Evolutionary conservation across 495 filamentous ascomycete species (phyloP).

Genomic region (Amphirosellinia nigrospora): DNA sequence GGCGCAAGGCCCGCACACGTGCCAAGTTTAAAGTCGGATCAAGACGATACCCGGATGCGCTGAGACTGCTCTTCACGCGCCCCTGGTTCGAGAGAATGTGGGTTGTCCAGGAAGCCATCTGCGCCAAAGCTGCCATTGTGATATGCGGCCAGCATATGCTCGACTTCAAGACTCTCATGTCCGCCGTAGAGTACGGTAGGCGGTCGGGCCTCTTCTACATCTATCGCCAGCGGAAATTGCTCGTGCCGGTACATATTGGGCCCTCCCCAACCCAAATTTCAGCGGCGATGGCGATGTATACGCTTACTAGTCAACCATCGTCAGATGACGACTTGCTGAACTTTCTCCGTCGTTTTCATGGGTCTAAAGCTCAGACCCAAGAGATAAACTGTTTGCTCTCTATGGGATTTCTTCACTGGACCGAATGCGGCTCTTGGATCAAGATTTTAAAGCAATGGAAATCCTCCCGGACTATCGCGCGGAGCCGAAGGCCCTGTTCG

Average conservation of each 20-base stretch:
- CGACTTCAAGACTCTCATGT: slow-evolving; percentile 1
- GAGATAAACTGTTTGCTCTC: slow-evolving; percentile 8
- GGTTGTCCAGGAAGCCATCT: neutral
- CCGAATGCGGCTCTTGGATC: neutral
- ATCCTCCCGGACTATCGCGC: neutral
- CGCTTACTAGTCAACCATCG: neutral
- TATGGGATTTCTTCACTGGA: neutral
- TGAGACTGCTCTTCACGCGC: neutral
- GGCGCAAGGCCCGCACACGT: neutral
- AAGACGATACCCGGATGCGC: neutral
- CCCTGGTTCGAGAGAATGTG: slow-evolving; percentile 11
- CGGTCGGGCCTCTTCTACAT: neutral
- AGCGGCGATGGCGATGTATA: slow-evolving; percentile 1
- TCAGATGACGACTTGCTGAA: neutral
- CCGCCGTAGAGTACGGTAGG: neutral
- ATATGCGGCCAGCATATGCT: neutral
- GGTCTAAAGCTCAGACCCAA: neutral
- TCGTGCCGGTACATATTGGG: neutral
- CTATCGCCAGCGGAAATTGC: neutral
- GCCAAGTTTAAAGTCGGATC: neutral
- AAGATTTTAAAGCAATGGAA: neutral
- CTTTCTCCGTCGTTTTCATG: slow-evolving; percentile 7
- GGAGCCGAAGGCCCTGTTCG: neutral
- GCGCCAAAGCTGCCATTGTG: neutral
- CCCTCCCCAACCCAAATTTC: neutral